A percentile compares a stretch with the other conserved stretches of the same genome.
These are phyloP conservation scores for Picea glauca DNA, from an alignment of 75 land plant genomes.

Conservation along the genomic window DNA sequence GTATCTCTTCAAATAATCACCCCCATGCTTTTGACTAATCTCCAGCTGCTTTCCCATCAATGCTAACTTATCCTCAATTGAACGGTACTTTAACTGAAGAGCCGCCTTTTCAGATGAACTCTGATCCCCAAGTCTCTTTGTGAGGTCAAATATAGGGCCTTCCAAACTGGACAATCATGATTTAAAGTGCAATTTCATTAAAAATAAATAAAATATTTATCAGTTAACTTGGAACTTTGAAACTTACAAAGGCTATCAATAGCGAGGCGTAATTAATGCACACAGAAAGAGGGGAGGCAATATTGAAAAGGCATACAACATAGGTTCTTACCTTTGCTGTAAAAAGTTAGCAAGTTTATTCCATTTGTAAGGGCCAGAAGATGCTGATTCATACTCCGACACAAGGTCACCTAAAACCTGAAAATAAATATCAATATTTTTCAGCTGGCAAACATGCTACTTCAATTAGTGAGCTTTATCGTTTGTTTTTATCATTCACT, in stretches of 20 bases:
- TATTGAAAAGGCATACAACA: not conserved
- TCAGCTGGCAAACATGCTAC: not conserved
- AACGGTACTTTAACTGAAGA: conserved; percentile 64
- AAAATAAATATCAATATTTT: conserved; percentile 13
- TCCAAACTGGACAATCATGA: conserved; percentile 57
- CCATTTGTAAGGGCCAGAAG: conserved; percentile 83
- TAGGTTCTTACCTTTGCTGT: conserved; percentile 57
- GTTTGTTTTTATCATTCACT: too few species aligned
- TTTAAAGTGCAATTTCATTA: not conserved
- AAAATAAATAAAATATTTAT: not conserved
- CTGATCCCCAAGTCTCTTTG: conserved; percentile 58
- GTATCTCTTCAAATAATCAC: conserved; percentile 84
- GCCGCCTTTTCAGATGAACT: conserved; percentile 57
- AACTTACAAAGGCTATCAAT: not conserved
- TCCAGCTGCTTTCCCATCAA: conserved; percentile 75
- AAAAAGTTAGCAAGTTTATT: conserved; percentile 63
- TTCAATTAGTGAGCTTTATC: too few species aligned
- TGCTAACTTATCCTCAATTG: conserved; percentile 68
- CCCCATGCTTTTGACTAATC: conserved; percentile 63
- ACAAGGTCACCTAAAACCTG: conserved; percentile 71
- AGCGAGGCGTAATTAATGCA: not conserved
- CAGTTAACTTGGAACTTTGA: not conserved
- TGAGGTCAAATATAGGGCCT: conserved; percentile 70
- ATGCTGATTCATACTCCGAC: conserved; percentile 66
- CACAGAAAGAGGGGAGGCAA: not conserved